Evolutionary conservation across 306 rosid genomes (phyloP), one percentile per base, ranked within the genome.

Genomic region (Comarum palustre): DNA sequence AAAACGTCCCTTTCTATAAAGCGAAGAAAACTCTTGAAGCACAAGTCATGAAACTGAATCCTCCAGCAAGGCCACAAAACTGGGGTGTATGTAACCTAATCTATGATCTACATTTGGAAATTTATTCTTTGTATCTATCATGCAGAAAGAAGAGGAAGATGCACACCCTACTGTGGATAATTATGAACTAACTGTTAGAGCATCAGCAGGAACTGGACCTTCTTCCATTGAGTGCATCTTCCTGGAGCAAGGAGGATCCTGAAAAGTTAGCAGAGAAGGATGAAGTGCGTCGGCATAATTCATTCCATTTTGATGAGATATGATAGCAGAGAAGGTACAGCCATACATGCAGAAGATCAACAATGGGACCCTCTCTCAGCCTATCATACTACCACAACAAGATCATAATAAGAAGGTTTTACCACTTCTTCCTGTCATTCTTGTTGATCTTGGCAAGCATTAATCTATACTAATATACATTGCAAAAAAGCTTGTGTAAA

Each of bases 171-270:
- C 14, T 69, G 36, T 8, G 36, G 32, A 62, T 72, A 57, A 25
- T 50, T 58, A 58, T 31, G 63, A 82, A 68, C 87, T 87, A 69
- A 84, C 80, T 61, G 52, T 58, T 58, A 42, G 66, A 85, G 31
- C 77, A 69, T 76, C 82, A 34, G 71, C 89, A 94, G 97, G 95
- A 88, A 69, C 83, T 94, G 69, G 83, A 91, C 84, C 97, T 94
- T 81, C 97, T 94, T 81, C 99, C 99, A 16, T 50, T 94, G 83
- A 86, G 79, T 75, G 83, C 93, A 55, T 94, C 99, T 75, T 91
- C 97, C 43, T 94, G 99, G 99, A 87, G 86, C 65, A 86, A 89
- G 83, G 87, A 87, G 79, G 97, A 91, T 79, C 95, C 97, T 8
- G 89, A 83, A 31, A 94, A 89, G n/a, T n/a, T n/a, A n/a, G n/a